Evolutionary conservation across 768 basidiomycete species (phyloP).

Genomic region (Xerocomus brunneocitrinus): DNA sequence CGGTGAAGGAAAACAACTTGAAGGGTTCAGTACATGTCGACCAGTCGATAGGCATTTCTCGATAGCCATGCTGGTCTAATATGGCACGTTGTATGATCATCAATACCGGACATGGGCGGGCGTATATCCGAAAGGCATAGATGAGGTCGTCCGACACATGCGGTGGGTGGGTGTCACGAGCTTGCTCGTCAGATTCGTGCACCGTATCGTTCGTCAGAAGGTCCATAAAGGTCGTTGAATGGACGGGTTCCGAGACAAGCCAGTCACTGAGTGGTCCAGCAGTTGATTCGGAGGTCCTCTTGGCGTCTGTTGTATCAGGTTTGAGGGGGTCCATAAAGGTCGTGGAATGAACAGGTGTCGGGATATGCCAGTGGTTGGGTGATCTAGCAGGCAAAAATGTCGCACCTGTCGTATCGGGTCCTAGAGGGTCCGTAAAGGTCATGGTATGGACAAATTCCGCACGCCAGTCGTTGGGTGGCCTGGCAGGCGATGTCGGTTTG

Average conservation of each 20-base stretch:
- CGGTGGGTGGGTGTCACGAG: background rate
- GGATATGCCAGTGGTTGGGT: background rate
- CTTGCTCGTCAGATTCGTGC: background rate
- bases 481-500: background rate
- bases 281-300: background rate
- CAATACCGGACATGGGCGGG: constrained; percentile 13
- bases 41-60: background rate
- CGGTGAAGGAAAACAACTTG: constrained; percentile 6
- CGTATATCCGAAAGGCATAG: background rate
- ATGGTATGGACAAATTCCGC: background rate
- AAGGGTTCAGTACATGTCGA: background rate
- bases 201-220: background rate
- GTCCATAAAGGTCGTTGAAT: background rate
- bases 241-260: background rate
- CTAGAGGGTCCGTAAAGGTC: background rate
- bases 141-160: constrained; percentile 1
- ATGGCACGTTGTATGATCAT: constrained; percentile 8
- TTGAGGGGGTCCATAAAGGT: background rate
- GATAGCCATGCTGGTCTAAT: background rate
- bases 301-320: too few relatives aligned
- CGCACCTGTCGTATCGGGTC: too few relatives aligned
- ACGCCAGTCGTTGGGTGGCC: background rate
- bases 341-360: background rate
- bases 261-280: background rate
- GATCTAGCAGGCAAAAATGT: background rate